Base-by-base conservation (phyloP, 2,329 filamentous ascomycete genomes). In the Helicocarpus griseus region DNA sequence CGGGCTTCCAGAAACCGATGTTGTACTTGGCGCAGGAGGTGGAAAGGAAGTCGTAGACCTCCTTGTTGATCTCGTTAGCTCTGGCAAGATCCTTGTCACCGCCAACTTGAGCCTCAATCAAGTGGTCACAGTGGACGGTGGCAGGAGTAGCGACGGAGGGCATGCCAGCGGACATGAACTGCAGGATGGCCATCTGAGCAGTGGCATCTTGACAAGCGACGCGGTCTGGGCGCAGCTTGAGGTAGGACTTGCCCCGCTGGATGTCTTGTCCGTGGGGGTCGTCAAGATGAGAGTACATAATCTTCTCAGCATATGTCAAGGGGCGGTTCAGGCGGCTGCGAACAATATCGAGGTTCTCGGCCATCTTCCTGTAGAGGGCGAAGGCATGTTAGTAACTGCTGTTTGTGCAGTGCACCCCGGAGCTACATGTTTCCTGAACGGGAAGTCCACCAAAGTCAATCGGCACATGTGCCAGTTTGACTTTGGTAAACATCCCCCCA, bases 81-180 rank as follows among this genome's bases (percentile, higher is more conserved):
- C 91, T 83, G 56, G 82, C 86, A 72, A 97, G 78, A 86, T 98
- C 93, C 82, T 96, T 93, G 58, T 79, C 82, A 63, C 90, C 90
- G 69, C 93, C 93, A 65, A 91, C 70, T 76, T 97, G 91, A 56
- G 91, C 93, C 80, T 97, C 91, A 73, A 98, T 98, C 80, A 98
- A 83, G 77, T 98, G 93, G 74, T 98, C 93, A 70, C 93, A 97
- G 82, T 98, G 93, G 58, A 98, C 91, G 47, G 91, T 97, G 63
- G 86, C 83, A 48, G 93, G 93, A 65, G 94, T 97, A 57, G 90
- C 90, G 56, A 97, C 93, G 22, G 86, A 85, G 60, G 89, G 87
- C 88, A 98, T 91, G 71, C 91, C 91, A 55, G 93, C 91, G 51
- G 89, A 95, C 90, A 98, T 98, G 82, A 98, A 98, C 78, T 98